Conservation (phyloP, 805 yeast genomes). For the Suhomyces xylopsoci region DNA sequence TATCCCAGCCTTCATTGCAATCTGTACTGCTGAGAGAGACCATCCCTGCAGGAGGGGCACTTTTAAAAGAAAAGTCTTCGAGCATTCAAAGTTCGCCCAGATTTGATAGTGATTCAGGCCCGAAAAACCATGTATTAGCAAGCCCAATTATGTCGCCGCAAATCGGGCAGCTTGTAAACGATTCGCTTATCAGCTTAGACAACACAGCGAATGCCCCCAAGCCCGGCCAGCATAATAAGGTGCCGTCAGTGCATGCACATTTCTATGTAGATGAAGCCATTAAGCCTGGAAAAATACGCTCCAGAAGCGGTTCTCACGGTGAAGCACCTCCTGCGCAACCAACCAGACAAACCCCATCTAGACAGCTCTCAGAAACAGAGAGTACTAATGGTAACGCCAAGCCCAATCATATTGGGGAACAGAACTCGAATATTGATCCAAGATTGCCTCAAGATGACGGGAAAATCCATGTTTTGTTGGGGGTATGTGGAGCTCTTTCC, state of each 20-base stretch:
- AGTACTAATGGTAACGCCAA: not conserved
- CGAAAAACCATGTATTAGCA: not conserved
- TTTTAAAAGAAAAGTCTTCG: conserved; percentile 26
- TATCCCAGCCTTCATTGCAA: conserved; percentile 1
- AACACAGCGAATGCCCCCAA: conserved; percentile 29
- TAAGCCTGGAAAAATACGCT: conserved; percentile 42
- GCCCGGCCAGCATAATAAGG: conserved; percentile 43
- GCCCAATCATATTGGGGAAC: conserved; percentile 23
- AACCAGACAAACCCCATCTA: not conserved
- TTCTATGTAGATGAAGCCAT: conserved; percentile 66
- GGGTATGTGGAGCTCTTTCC: conserved; percentile 58
- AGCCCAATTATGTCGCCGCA: conserved; percentile 1
- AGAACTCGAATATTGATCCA: conserved; percentile 54
- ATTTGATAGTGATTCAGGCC: not conserved
- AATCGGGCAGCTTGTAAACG: not conserved
- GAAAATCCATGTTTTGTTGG: conserved; percentile 52
- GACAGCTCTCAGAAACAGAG: not conserved
- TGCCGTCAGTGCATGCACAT: conserved; percentile 75
- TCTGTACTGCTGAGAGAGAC: conserved; percentile 19
- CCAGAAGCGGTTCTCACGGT: conserved; percentile 37
- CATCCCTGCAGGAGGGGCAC: conserved; percentile 47
- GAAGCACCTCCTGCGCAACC: conserved; percentile 8
- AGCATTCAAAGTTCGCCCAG: not conserved
- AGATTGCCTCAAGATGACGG: conserved; percentile 61
- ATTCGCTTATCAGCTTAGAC: conserved; percentile 23